Base-by-base conservation (phyloP, 257 asterid genomes). In the Plectranthus barbatus region DNA sequence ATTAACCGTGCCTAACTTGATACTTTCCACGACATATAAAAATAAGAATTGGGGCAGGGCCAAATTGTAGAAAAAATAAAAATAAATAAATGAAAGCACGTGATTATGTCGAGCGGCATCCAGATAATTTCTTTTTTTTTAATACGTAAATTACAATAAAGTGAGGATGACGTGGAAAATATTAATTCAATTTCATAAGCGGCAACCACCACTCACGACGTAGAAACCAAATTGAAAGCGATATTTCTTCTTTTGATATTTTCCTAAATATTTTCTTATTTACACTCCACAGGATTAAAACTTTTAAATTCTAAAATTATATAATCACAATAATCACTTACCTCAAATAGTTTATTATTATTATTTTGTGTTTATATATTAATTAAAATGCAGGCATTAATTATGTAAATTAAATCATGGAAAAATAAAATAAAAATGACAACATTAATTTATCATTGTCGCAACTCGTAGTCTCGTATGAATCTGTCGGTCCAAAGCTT, bases 91-190 rank as follows among this genome's bases (percentile, higher is more conserved):
- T 26, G 31, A 26, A 5, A 26, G 31, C 31, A 26, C 5, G n/a
- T 39, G 4, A 10, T 39, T 8, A 8, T 39, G 36, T 31, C 36
- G 36, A 31, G 3, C 36, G 36, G 9, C 31, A 1, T 26, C 31
- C 5, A 26, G 2, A 26, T 26, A 26, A 26, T 26, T 26, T 5
- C 2, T 26, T 26, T 26, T 26, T 1, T 26, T 26, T 2, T 26
- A 5, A n/a, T n/a, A 31, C 5, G 5, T 0, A 4, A 31, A 31
- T 31, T 6, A 41, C 9, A 18, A 29, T 26, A n/a, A 66, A 12
- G 8, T 48, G 70, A 72, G 19, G 40, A 62, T 56, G 72, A 58
- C 64, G 55, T 76, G 67, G 59, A 59, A 72, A 68, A 40, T 59
- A 44, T 41, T 15, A 49, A 60, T 53, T 15, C 54, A 40, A 44